Conservation (phyloP, 2,329 filamentous ascomycete species). For the Talaromyces sp. region DNA sequence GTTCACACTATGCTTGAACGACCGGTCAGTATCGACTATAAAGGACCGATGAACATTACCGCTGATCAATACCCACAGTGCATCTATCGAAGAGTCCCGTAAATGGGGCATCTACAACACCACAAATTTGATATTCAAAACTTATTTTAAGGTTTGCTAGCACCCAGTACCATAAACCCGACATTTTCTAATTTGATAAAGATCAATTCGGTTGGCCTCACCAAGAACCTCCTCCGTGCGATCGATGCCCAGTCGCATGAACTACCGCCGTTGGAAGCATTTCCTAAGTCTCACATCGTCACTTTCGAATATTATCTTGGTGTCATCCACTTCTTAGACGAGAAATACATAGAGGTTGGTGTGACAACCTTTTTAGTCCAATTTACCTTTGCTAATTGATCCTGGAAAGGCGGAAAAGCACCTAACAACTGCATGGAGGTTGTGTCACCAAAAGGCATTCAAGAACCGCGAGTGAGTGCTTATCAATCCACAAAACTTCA, state of each 20-base stretch:
- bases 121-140: conserved; percentile 95
- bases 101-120: conserved; percentile 99
- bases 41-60: neutral
- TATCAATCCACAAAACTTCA: neutral
- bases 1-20: conserved; percentile 85
- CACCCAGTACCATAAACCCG: neutral
- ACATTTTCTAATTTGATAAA: conserved; percentile 28
- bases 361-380: neutral
- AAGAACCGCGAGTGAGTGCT: conserved; percentile 76
- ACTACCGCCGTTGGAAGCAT: conserved; percentile 76
- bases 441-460: conserved; percentile 72
- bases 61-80: conserved; percentile 56
- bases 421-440: conserved; percentile 76
- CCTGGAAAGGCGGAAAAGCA: conserved; percentile 70
- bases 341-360: conserved; percentile 78
- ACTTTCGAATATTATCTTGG: conserved; percentile 97
- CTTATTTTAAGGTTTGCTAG: conserved; percentile 75
- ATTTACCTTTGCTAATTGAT: neutral
- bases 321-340: conserved; percentile 89
- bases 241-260: conserved; percentile 76
- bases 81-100: conserved; percentile 80
- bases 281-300: conserved; percentile 87
- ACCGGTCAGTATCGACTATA: conserved; percentile 65
- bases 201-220: conserved; percentile 85
- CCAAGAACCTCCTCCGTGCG: conserved; percentile 84